These are phyloP conservation scores for Prunella vulgaris DNA, from an alignment of 257 asterid genomes.

Conservation along the genomic window DNA sequence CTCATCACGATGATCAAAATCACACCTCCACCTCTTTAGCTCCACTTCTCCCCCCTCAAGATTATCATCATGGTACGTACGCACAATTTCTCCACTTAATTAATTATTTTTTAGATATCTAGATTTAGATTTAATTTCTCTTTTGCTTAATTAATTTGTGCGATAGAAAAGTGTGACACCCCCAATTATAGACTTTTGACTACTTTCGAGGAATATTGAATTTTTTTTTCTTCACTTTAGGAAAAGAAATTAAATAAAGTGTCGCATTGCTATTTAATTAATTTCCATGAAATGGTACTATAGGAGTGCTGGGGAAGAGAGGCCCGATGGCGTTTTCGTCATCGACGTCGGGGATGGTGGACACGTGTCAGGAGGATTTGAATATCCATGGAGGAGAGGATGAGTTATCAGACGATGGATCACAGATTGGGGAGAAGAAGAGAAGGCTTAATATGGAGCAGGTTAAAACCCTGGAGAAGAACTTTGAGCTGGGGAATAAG, in stretches of 20 bases:
- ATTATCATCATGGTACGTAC: conserved; percentile 39
- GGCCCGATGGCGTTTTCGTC: conserved; percentile 31
- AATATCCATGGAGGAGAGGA: conserved; percentile 30
- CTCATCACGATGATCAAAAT: conserved; percentile 47
- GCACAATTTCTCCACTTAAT: too few relatives aligned
- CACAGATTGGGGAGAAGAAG: conserved; percentile 54
- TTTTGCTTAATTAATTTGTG: not conserved
- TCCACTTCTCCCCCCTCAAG: conserved; percentile 43
- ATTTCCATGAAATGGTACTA: not conserved
- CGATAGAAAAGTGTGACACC: not conserved
- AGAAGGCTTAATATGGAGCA: conserved; percentile 60
- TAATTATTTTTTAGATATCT: too few relatives aligned
- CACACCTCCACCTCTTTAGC: conserved; percentile 34
- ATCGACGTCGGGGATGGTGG: conserved; percentile 21
- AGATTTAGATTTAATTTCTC: too few relatives aligned
- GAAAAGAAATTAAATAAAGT: not conserved
- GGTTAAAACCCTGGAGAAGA: conserved; percentile 48
- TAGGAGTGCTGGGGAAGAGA: conserved; percentile 46
- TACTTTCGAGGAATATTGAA: conserved; percentile 13
- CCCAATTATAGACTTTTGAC: conserved; percentile 17
- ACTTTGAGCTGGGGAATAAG: conserved; percentile 51
- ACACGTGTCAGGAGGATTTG: conserved; percentile 17
- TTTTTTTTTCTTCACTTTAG: conserved; percentile 8
- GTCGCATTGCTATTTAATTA: not conserved
- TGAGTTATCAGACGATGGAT: conserved; percentile 49